These are phyloP conservation scores for Claviceps sp. DNA, from an alignment of 2,329 filamentous ascomycete genomes.

Conservation along the genomic window DNA sequence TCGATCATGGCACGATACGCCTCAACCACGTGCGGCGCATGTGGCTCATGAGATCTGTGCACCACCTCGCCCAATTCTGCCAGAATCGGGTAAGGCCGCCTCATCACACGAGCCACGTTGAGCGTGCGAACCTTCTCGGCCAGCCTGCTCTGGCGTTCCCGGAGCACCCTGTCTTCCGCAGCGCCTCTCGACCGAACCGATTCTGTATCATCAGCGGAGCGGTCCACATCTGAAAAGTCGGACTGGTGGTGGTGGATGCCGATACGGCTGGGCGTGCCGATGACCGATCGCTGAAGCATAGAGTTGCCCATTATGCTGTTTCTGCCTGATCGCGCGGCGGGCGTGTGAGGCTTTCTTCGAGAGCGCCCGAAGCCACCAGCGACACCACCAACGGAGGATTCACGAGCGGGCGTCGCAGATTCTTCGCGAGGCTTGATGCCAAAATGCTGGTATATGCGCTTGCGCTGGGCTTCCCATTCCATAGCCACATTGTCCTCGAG, in stretches of 20 bases:
- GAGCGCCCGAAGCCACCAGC: constrained; percentile 46
- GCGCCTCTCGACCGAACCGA: constrained; percentile 29
- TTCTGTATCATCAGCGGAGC: constrained; percentile 36
- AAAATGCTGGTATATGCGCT: constrained; percentile 91
- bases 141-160: constrained; percentile 75
- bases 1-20: constrained; percentile 71
- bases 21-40: constrained; percentile 62
- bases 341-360: constrained; percentile 32
- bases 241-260: constrained; percentile 41
- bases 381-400: constrained; percentile 21
- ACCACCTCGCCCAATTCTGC: constrained; percentile 66
- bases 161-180: constrained; percentile 59
- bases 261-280: constrained; percentile 62
- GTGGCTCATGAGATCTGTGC: constrained; percentile 52
- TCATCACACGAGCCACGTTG: constrained; percentile 57
- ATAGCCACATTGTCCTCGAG: constrained; percentile 88
- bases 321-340: constrained; percentile 36
- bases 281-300: constrained; percentile 68
- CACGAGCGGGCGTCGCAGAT: constrained; percentile 24
- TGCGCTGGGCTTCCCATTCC: constrained; percentile 91
- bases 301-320: constrained; percentile 40
- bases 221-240: constrained; percentile 56
- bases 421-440: constrained; percentile 58
- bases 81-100: constrained; percentile 58
- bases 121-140: constrained; percentile 66